These are phyloP conservation scores for Pythium aristosporum DNA, from an alignment of 352 stramenopile species.

Conservation along the genomic window DNA sequence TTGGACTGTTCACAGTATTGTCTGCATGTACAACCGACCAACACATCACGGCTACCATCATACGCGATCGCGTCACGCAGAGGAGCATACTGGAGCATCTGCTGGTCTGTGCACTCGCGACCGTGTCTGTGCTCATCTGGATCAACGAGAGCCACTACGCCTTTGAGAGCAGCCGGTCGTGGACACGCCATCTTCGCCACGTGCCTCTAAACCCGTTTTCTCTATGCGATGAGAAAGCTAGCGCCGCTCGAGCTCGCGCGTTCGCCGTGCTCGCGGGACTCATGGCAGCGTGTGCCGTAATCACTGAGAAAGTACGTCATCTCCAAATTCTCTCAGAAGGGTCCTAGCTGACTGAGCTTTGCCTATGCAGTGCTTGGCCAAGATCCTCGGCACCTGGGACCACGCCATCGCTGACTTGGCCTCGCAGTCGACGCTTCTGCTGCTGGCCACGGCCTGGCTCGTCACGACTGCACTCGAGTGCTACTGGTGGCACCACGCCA, in stretches of 20 bases:
- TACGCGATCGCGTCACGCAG: constrained; percentile 11
- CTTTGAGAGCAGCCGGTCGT: constrained; percentile 3
- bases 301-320: constrained; percentile 37
- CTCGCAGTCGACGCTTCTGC: not conserved
- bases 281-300: constrained; percentile 26
- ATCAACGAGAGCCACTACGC: constrained; percentile 24
- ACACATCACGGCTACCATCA: constrained; percentile 6
- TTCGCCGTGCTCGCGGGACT: constrained; percentile 33
- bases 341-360: not conserved
- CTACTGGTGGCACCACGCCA: constrained; percentile 28
- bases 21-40: constrained; percentile 1
- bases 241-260: constrained; percentile 14
- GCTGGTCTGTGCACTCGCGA: constrained; percentile 20
- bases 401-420: not conserved
- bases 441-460: constrained; percentile 16
- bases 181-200: constrained; percentile 3
- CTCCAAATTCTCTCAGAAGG: not conserved
- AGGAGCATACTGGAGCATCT: constrained; percentile 20
- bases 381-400: constrained; percentile 9
- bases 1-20: constrained; percentile 1
- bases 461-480: constrained; percentile 11
- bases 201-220: constrained; percentile 3
- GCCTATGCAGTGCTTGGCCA: constrained; percentile 7
- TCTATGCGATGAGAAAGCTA: not conserved
- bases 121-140: constrained; percentile 17